Evolutionary conservation across 495 filamentous ascomycete species (phyloP), one percentile per base, ranked within the genome.

Genomic region (Schizothecium vesticola): DNA sequence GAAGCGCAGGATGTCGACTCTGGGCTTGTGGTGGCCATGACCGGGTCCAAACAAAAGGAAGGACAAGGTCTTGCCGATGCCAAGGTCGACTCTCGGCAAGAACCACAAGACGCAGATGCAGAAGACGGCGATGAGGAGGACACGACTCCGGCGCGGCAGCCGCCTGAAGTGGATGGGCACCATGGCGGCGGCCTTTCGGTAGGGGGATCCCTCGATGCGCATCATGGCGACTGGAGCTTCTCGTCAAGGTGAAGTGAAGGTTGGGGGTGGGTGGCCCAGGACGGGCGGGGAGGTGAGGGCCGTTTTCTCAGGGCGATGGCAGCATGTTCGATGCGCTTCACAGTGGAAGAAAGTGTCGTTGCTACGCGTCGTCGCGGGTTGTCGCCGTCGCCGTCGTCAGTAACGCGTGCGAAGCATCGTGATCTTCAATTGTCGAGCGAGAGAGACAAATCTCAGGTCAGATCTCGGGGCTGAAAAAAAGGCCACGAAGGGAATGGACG

Each of bases 81-180:
- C 55, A 26, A 67, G 55, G 43, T 76, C 73, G 43, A 73, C 71
- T 57, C 70, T 70, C 26, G 73, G 68, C 29, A 80, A 66, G 5
- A 76, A 69, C 36, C 76, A 68, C 6, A 79, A 43, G 31, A 77
- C 63, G 70, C 67, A 70, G 71, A 77, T 55, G 58, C 73, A 71
- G 23, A 79, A 24, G 3, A 78, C 33, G 58, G 75, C 68, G 25
- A 76, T 43, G 28, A 80, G 43, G 22, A 81, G 65, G 13, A 79
- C 70, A 12, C 80, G 76, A 24, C 76, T 75, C 56, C 74, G 72
- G 29, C 81, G 76, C 61, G 79, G 80, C 25, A 82, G 51, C 58
- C 75, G 70, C 21, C 70, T 73, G 57, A 81, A 69, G 19, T 61
- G 75, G 3, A 77, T 19, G 9, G 72, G 77, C 33, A 70, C 66